Base-by-base conservation (phyloP, 768 basidiomycete genomes). In the Boletus reticuloceps region DNA sequence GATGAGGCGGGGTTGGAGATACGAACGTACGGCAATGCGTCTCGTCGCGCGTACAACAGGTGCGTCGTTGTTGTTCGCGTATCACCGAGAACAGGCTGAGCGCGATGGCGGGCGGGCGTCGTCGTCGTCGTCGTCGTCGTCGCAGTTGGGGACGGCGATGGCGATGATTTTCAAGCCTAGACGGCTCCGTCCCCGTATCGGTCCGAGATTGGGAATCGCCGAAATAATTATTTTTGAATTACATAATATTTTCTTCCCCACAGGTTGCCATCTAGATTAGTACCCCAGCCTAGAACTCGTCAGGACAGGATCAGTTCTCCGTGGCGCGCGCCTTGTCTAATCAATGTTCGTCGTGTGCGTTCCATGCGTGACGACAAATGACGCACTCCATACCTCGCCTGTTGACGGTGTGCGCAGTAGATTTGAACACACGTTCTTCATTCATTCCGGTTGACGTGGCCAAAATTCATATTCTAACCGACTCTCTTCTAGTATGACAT, bases 151-250 rank as follows among this genome's bases (percentile, higher is more conserved):
- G 43, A 50, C 48, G 46, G 14, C 40, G 61, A 50, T 16, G 61
- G 41, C 51, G 50, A 60, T 47, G 45, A 47, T 55, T 60, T 58
- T 55, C 47, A 32, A 47, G 36, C 39, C 50, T 50, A 11, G 36
- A 45, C 64, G 64, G 64, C 52, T 58, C 65, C 59, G 62, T 43
- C 50, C 17, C 65, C 58, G 66, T 57, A 57, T 59, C 65, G 65
- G 65, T 60, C 65, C 65, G 65, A 65, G 54, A 59, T 51, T 41
- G 56, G 47, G 45, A 48, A 58, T 62, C 57, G 41, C 59, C 60
- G 55, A 36, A 47, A 46, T 53, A 29, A 31, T 19, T 36, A 6
- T 36, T 12, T 3, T 19, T 9, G 39, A 52, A 56, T 59, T 64
- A 64, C n/a, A 27, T 59, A 62, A 55, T 47, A 37, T 46, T 29